Evolutionary conservation across 2,329 filamentous ascomycete genomes (phyloP).

Genomic region (Capronia epimyces): DNA sequence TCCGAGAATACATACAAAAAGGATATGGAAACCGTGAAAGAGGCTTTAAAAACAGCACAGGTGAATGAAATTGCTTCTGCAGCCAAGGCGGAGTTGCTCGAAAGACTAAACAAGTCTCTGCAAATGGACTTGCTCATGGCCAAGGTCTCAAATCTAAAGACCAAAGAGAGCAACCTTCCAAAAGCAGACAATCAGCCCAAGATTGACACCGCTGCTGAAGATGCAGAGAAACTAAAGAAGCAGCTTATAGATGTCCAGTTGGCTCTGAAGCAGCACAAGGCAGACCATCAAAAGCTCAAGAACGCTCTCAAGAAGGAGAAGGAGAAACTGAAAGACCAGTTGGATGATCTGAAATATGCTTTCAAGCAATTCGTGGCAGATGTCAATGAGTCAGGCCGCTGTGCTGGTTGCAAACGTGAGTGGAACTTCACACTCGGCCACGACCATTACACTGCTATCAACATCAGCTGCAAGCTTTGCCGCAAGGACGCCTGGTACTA

Average conservation of each 20-base stretch:
- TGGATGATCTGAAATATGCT: not conserved
- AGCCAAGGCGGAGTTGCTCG: not conserved
- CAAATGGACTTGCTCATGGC: conserved; percentile 3
- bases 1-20: not conserved
- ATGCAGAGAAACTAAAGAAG: not conserved
- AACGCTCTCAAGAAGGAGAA: conserved; percentile 4
- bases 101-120: not conserved
- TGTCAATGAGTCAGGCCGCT: conserved; percentile 1
- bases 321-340: not conserved
- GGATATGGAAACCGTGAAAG: conserved; percentile 2
- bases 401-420: not conserved
- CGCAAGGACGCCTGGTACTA: not conserved
- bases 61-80: not conserved
- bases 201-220: not conserved
- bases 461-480: conserved; percentile 4
- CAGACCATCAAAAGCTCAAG: conserved; percentile 7
- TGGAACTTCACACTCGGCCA: conserved; percentile 5
- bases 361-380: not conserved
- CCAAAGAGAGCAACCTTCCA: not conserved
- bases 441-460: not conserved
- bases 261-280: not conserved
- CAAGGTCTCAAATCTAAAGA: not conserved
- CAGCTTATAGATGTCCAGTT: not conserved
- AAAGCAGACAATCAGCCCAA: not conserved
- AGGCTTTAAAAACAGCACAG: not conserved